phyloP scores from a whole-genome alignment of 306 rosid species.

The Sindora glabra region DNA sequence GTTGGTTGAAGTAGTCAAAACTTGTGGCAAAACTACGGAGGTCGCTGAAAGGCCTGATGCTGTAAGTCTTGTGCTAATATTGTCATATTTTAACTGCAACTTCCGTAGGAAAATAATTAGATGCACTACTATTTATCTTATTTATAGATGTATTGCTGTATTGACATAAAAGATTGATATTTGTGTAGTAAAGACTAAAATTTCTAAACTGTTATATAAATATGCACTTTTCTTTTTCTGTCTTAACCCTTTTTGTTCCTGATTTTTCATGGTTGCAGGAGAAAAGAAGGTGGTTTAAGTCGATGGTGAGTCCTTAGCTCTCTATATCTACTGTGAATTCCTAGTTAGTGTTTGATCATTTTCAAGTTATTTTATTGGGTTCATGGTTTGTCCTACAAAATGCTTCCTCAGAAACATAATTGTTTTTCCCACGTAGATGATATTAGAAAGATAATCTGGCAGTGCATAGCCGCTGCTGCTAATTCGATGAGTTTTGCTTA shows the following conservation, averaged over 20 bases:
- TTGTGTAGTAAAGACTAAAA: too few species aligned
- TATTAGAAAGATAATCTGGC: too few species aligned
- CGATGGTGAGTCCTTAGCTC: conserved; percentile 36
- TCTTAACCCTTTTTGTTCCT: neutral
- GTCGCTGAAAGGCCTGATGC: conserved; percentile 30
- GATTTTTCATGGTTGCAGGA: conserved; percentile 39
- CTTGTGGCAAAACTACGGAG: conserved; percentile 4
- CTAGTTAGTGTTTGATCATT: neutral
- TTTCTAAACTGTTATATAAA: too few species aligned
- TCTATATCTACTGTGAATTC: neutral
- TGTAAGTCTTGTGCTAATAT: conserved; percentile 25
- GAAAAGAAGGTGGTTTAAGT: conserved; percentile 52
- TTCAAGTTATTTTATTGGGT: neutral
- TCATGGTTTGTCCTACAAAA: neutral
- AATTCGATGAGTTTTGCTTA: neutral
- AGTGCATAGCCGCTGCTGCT: too few species aligned
- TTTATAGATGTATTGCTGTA: neutral
- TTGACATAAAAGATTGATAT: too few species aligned
- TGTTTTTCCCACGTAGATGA: too few species aligned
- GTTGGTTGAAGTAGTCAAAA: neutral
- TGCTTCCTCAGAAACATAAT: too few species aligned
- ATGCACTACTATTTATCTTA: neutral
- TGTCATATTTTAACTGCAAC: neutral
- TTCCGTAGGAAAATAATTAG: neutral
- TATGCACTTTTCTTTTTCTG: neutral